phyloP scores from a whole-genome alignment of 345 rosid genomes.

The Syzygium jambos region DNA sequence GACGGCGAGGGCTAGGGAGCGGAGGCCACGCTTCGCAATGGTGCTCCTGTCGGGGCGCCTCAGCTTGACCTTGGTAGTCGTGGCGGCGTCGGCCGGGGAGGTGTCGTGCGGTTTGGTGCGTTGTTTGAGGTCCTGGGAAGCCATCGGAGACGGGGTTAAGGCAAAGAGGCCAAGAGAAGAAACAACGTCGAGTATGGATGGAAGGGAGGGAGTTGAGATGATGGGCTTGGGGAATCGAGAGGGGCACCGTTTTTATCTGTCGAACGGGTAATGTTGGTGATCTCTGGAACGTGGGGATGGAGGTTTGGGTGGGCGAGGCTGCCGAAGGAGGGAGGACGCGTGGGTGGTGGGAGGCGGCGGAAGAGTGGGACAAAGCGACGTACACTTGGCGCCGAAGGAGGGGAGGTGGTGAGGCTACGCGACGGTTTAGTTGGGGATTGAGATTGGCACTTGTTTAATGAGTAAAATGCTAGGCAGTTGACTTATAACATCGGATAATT shows the following conservation, averaged over 20 bases:
- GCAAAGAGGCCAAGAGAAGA: background rate
- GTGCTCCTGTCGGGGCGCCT: constrained; percentile 23
- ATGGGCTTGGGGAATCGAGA: background rate
- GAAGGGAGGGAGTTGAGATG: constrained; percentile 3
- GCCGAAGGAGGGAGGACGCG: constrained; percentile 11
- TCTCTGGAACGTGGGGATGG: background rate
- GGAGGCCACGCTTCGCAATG: constrained; percentile 73
- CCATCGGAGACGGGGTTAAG: constrained; percentile 16
- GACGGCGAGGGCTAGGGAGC: constrained; percentile 49
- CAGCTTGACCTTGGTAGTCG: constrained; percentile 1
- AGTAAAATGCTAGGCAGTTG: no score
- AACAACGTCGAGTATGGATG: background rate
- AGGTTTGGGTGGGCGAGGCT: background rate
- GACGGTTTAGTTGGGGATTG: background rate
- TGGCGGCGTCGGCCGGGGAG: constrained; percentile 1
- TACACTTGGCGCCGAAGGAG: constrained; percentile 12
- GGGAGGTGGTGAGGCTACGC: background rate
- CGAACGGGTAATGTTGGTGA: background rate
- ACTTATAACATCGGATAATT: no score
- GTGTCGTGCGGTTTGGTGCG: constrained; percentile 22
- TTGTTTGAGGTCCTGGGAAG: constrained; percentile 44
- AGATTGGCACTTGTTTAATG: no score
- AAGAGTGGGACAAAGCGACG: background rate
- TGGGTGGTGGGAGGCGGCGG: constrained; percentile 19
- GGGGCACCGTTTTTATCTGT: background rate